Evolutionary conservation across 768 basidiomycete species (phyloP), one percentile per base, ranked within the genome.

Genomic region (Panaeolus cyanescens): DNA sequence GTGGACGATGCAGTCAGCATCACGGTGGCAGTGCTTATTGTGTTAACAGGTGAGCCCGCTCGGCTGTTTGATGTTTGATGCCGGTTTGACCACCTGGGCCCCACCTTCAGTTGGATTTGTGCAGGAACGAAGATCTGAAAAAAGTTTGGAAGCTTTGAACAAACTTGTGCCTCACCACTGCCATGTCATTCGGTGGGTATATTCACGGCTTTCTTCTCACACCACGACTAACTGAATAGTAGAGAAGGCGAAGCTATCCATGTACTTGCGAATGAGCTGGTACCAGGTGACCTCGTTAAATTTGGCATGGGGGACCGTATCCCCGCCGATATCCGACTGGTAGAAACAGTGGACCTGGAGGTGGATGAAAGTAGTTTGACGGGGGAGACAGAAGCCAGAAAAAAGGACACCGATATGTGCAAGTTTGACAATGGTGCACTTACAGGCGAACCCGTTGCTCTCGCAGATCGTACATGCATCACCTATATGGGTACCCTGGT

Each of bases 151-250:
- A 74, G 94, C 96, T 0, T 80, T 99, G 32, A 97, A 95, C 79
- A 97, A 96, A 74, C 90, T 99, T 39, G 96, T 99, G 20, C 96
- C 96, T 0, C 96, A 99, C 73, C 94, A 96, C 72, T 96, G 95
- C 71, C 94, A 96, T 70, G 88, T 97, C 62, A 81, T 92, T 58
- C 91, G 95, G 75, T 79, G 50, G 32, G 72, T 67, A 22, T n/a
- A 17, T 57, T 37, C 59, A 53, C 19, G 54, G 75, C 80, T 61
- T 20, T 74, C 61, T 17, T 17, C 54, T 32, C 20, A 36, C 55
- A 34, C 54, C 56, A 19, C 37, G 45, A 30, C 60, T 64, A 67
- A 74, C 25, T 64, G n/a, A 50, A 39, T 30, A 28, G 50, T 62
- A 80, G 77, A 13, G 90, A 89, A 74, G 85, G 85, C 30, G 83